Percentiles rank a stretch among this genome's conserved stretches.
These are phyloP conservation scores for Magnusiomyces suaveolens DNA, from an alignment of 1,139 yeast species.

Conservation along the genomic window DNA sequence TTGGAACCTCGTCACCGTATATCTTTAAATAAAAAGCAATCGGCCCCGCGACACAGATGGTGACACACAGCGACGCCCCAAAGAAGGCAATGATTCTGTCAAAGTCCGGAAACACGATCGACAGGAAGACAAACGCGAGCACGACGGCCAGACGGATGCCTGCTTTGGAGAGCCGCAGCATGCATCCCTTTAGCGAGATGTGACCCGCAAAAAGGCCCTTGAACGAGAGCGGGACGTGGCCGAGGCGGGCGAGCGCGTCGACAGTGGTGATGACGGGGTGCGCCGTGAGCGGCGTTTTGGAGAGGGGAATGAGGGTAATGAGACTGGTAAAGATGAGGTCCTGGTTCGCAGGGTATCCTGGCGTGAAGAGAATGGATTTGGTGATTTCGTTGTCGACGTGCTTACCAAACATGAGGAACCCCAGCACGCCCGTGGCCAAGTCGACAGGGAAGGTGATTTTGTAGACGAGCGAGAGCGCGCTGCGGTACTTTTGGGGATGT, in stretches of 20 bases:
- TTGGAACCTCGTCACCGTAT: conserved; percentile 41
- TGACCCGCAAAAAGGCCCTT: conserved; percentile 2
- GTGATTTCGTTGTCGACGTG: conserved; percentile 73
- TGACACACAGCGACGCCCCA: conserved; percentile 74
- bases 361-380: conserved; percentile 55
- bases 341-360: conserved; percentile 64
- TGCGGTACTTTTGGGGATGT: conserved; percentile 49
- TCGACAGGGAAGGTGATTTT: conserved; percentile 64
- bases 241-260: conserved; percentile 38
- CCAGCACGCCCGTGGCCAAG: conserved; percentile 64
- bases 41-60: conserved; percentile 73
- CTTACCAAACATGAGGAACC: conserved; percentile 80
- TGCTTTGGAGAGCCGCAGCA: conserved; percentile 13
- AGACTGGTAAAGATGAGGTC: conserved; percentile 55
- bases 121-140: conserved; percentile 38
- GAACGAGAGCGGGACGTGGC: conserved; percentile 21
- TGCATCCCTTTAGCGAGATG: conserved; percentile 4
- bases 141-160: conserved; percentile 36
- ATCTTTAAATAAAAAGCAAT: conserved; percentile 56
- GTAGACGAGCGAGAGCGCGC: conserved; percentile 48
- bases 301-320: conserved; percentile 74
- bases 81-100: conserved; percentile 75
- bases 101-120: conserved; percentile 62
- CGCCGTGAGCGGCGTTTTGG: conserved; percentile 80
- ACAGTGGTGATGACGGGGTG: conserved; percentile 74